Evolutionary conservation across 2,329 filamentous ascomycete genomes (phyloP).

Genomic region (Emmonsia crescens): DNA sequence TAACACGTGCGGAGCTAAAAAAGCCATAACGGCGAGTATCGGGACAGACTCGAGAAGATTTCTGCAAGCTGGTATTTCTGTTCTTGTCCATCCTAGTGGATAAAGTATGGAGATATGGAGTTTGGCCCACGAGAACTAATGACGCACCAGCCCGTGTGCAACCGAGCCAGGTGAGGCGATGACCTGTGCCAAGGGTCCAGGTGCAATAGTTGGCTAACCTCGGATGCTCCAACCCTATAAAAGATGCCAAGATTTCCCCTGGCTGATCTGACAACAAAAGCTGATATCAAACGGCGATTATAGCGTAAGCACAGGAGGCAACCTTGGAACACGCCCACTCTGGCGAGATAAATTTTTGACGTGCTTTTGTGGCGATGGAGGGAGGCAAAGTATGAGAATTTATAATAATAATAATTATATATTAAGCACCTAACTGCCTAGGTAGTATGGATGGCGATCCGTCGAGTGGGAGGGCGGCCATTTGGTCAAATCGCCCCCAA

Average conservation of each 20-base stretch:
- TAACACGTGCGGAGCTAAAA: slow-evolving; percentile 1
- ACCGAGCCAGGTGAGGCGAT: neutral
- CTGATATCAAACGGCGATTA: neutral
- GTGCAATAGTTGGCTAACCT: neutral
- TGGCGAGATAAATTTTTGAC: neutral
- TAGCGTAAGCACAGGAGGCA: neutral
- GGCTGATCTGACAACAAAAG: neutral
- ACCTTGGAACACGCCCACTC: neutral
- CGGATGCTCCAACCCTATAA: neutral
- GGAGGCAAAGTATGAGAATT: neutral
- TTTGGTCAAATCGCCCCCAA: neutral
- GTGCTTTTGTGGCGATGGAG: neutral
- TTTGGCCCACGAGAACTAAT: neutral
- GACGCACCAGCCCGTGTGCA: neutral
- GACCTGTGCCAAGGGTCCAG: neutral
- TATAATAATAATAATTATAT: neutral
- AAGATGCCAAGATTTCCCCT: neutral
- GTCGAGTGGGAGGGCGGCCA: neutral
- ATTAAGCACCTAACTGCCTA: neutral
- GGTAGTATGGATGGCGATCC: no score
- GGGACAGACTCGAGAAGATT: neutral
- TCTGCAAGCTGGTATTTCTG: neutral
- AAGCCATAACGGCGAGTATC: neutral
- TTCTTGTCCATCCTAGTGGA: neutral
- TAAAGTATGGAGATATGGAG: neutral